Percentiles rank a stretch among this genome's conserved stretches.
phyloP scores from a whole-genome alignment of 371 early-diverging fungal genomes.

The Cokeromyces recurvatus region DNA sequence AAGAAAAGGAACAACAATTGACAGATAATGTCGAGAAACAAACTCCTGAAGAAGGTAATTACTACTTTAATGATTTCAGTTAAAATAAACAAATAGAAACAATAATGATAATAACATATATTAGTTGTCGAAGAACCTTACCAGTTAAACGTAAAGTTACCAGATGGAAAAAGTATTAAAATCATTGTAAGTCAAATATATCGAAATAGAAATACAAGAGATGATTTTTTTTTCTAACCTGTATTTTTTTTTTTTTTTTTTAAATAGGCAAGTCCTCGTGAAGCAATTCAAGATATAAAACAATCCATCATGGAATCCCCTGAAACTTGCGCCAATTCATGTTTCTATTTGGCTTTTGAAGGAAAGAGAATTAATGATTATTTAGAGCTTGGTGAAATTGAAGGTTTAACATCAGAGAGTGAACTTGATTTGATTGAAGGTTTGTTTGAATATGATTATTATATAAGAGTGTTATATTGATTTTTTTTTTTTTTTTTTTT shows the following conservation, averaged over 20 bases:
- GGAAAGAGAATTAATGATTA: slow-evolving; percentile 71
- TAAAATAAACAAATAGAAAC: neutral
- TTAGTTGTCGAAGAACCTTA: slow-evolving; percentile 50
- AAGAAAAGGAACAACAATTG: too few relatives aligned
- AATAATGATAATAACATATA: too few relatives aligned
- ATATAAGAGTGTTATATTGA: too few relatives aligned
- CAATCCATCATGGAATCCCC: slow-evolving; percentile 85
- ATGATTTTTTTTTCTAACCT: neutral
- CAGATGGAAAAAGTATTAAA: slow-evolving; percentile 50
- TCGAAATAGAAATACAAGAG: too few relatives aligned
- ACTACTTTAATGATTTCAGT: neutral
- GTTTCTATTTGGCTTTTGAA: slow-evolving; percentile 79
- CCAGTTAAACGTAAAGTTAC: slow-evolving; percentile 53
- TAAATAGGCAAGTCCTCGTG: slow-evolving; percentile 62
- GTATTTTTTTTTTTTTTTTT: neutral
- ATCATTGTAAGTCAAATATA: slow-evolving; percentile 52
- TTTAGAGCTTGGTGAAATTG: slow-evolving; percentile 70
- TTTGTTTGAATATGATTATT: slow-evolving; percentile 19
- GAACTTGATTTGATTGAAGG: slow-evolving; percentile 71
- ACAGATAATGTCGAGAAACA: slow-evolving; percentile 6
- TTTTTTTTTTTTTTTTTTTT: too few relatives aligned
- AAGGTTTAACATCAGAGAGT: slow-evolving; percentile 65
- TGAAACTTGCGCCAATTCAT: slow-evolving; percentile 81
- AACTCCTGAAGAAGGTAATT: slow-evolving; percentile 16
- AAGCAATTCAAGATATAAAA: slow-evolving; percentile 82